Evolutionary conservation across 257 asterid species (phyloP).

Genomic region (Lycium barbarum): DNA sequence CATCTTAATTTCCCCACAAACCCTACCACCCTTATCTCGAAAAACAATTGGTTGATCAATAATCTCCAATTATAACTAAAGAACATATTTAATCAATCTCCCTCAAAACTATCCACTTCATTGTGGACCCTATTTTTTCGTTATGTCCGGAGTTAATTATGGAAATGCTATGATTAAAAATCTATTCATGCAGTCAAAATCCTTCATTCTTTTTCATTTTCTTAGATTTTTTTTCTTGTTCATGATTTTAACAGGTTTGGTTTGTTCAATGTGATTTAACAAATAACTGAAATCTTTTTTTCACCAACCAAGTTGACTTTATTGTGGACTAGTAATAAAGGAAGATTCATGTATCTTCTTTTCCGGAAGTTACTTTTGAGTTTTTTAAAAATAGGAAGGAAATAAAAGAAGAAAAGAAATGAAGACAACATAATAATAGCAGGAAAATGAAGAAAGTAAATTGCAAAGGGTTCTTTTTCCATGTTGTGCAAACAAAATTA

Average conservation of each 20-base stretch:
- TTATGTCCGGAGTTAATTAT: constrained; percentile 61
- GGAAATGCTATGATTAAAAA: constrained; percentile 33
- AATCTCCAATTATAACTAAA: constrained; percentile 32
- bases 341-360: constrained; percentile 26
- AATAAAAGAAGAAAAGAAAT: background rate
- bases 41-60: constrained; percentile 23
- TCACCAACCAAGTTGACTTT: constrained; percentile 55
- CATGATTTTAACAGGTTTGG: constrained; percentile 2
- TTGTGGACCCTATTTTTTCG: constrained; percentile 55
- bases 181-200: constrained; percentile 36
- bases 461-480: too few species aligned
- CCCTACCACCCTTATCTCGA: background rate
- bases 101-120: constrained; percentile 38
- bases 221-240: background rate
- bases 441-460: too few species aligned
- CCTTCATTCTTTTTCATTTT: constrained; percentile 18
- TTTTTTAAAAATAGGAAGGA: background rate
- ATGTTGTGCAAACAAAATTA: too few species aligned
- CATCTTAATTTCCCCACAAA: background rate
- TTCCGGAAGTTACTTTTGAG: background rate
- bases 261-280: constrained; percentile 28
- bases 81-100: constrained; percentile 58
- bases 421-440: background rate
- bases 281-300: constrained; percentile 35
- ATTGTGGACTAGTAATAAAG: background rate